Percentiles rank a stretch among this genome's conserved stretches.
These are phyloP conservation scores for Moniliella sp. DNA, from an alignment of 1,284 basidiomycete genomes.

Conservation along the genomic window DNA sequence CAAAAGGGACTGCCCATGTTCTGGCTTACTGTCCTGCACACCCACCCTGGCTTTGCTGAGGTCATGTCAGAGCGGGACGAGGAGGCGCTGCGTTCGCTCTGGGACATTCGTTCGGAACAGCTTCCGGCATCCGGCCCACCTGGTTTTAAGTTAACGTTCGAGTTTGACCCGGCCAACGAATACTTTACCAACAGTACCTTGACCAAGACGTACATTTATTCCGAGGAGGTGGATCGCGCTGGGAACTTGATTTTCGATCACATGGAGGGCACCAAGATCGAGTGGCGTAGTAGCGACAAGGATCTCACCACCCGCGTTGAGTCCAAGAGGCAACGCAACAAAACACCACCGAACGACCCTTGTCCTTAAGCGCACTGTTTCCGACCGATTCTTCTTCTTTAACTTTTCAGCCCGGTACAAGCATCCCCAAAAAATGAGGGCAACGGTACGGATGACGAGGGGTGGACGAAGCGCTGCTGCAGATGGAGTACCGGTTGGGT, in stretches of 20 bases:
- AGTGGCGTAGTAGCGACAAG: constrained; percentile 96
- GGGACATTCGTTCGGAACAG: constrained; percentile 50
- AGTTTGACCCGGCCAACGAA: constrained; percentile 52
- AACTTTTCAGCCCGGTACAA: constrained; percentile 32
- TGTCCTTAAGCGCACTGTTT: constrained; percentile 31
- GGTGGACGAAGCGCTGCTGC: constrained; percentile 54
- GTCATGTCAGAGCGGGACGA: constrained; percentile 83
- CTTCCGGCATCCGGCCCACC: constrained; percentile 47
- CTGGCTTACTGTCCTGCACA: constrained; percentile 88
- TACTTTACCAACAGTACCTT: constrained; percentile 66
- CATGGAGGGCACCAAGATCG: constrained; percentile 67
- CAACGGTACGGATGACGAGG: constrained; percentile 10
- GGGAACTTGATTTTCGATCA: constrained; percentile 90
- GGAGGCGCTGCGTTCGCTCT: constrained; percentile 46
- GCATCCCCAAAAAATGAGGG: constrained; percentile 24
- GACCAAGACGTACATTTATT: constrained; percentile 85
- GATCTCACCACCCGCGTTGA: constrained; percentile 90
- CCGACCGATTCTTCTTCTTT: constrained; percentile 33
- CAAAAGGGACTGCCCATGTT: constrained; percentile 67
- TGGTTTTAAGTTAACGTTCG: constrained; percentile 74
- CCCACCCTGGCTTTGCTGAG: constrained; percentile 64
- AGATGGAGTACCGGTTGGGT: constrained; percentile 91
- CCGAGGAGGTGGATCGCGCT: constrained; percentile 66
- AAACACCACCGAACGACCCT: constrained; percentile 38
- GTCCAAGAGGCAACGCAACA: constrained; percentile 97